A percentile compares a stretch with the other conserved stretches of the same genome.
Evolutionary conservation across 179 eudicot genomes (phyloP).

Genomic region (Beta corolliflora): DNA sequence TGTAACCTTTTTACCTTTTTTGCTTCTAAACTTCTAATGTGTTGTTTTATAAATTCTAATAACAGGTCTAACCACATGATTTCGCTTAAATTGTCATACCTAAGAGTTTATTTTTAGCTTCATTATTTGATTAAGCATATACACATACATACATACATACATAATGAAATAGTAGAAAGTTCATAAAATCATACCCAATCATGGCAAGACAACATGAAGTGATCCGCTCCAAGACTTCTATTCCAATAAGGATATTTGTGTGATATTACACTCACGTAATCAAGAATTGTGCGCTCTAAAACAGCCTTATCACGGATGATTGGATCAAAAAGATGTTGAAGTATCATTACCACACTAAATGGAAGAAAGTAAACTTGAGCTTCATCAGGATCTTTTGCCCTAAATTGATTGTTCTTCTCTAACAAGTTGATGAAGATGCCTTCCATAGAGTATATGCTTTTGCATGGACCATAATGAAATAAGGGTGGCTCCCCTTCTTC

Average conservation of each 20-base stretch:
- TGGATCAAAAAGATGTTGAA: conserved; percentile 40
- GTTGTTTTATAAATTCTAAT: too few relatives aligned
- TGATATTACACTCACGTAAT: conserved; percentile 41
- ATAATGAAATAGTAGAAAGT: too few relatives aligned
- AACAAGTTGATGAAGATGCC: conserved; percentile 48
- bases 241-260: conserved; percentile 51
- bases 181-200: conserved; percentile 47
- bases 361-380: conserved; percentile 64
- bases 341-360: conserved; percentile 43
- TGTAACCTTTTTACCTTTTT: too few relatives aligned
- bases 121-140: too few relatives aligned
- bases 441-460: conserved; percentile 51
- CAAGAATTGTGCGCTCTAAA: conserved; percentile 41
- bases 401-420: conserved; percentile 41
- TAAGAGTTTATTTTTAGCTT: too few relatives aligned
- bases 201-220: conserved; percentile 64
- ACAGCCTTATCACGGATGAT: conserved; percentile 43
- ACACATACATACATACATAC: too few relatives aligned
- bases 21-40: too few relatives aligned
- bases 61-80: too few relatives aligned
- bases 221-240: conserved; percentile 53
- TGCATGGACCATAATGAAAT: conserved; percentile 56
- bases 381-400: conserved; percentile 40
- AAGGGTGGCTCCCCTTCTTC: conserved; percentile 66
- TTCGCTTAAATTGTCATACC: too few relatives aligned